phyloP scores from a whole-genome alignment of 1,284 basidiomycete genomes.

The Microbotryomycetes sp. region DNA sequence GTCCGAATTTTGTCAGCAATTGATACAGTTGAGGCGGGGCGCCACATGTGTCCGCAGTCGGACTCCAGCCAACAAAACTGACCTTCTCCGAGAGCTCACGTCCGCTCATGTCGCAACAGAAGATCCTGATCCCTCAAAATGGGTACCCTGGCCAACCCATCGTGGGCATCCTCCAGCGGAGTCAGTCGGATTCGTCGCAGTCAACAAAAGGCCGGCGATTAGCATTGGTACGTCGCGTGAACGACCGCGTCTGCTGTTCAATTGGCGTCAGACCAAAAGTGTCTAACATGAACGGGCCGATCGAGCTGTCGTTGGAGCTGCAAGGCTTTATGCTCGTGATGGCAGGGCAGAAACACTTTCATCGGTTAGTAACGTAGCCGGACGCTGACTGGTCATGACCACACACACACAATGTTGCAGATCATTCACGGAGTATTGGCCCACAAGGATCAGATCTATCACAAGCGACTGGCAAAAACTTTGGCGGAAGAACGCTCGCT shows the following conservation, averaged over 20 bases:
- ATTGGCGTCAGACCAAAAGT: no score
- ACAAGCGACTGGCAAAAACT: neutral
- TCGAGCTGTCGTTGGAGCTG: no score
- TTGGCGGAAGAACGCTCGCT: constrained; percentile 1
- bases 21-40: no score
- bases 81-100: no score
- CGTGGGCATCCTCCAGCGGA: constrained; percentile 1
- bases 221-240: neutral
- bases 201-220: neutral
- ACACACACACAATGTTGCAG: no score
- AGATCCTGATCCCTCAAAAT: neutral
- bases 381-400: no score
- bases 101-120: neutral
- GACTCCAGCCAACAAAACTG: neutral
- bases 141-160: neutral
- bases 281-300: no score
- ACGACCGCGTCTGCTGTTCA: no score
- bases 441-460: constrained; percentile 10
- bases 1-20: no score
- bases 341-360: no score
- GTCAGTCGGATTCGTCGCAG: neutral
- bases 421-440: constrained; percentile 12
- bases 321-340: no score
- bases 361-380: no score
- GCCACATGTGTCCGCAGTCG: neutral